Base-by-base conservation (phyloP, 495 filamentous ascomycete genomes). In the Lichina pygmaea region DNA sequence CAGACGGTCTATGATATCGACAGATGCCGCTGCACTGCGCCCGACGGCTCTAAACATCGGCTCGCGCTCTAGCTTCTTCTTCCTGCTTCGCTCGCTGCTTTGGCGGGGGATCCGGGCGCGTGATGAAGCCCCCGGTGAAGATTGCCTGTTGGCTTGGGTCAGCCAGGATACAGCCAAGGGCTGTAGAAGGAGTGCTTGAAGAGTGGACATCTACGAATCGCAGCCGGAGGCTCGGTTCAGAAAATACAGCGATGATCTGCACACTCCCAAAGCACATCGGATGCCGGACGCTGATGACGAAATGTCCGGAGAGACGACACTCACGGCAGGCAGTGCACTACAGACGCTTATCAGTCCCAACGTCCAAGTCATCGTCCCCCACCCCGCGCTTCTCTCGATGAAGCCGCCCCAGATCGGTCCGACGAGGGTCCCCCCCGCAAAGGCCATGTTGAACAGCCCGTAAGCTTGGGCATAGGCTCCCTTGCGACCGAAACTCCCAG, bases 401-500 rank as follows among this genome's bases (percentile, higher is more conserved):
- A 61, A 50, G 0, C 58, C 60, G n/a, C 48, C 58, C 47, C 60
- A 52, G 13, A 63, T 34, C 13, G 61, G 61, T 7, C 62, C 61
- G 6, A 65, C 44, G 42, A 63, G 42, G 48, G 52, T 54, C 0
- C 62, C 62, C 3, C 37, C 60, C 9, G 62, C 62, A 50, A 55
- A 65, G 13, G 58, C 61, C 48, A 49, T 31, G 36, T 49, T 49
- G 43, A 49, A 49, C 13, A 46, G 15, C 13, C 33, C 45, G 55
- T 55, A 48, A 2, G 70, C 67, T 44, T 71, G 67, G 11, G 68
- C 70, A 54, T 67, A 68, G 0, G 70, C 70, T 3, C 75, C 73
- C 15, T 60, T 60, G 9, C 53, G 54, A 0, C 62, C 63, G 47
- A 64, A 67, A 17, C 51, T 53, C 1, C 71, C 71, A 0, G 73